Base-by-base conservation (phyloP, 768 basidiomycete genomes). In the Pluteus cervinus region DNA sequence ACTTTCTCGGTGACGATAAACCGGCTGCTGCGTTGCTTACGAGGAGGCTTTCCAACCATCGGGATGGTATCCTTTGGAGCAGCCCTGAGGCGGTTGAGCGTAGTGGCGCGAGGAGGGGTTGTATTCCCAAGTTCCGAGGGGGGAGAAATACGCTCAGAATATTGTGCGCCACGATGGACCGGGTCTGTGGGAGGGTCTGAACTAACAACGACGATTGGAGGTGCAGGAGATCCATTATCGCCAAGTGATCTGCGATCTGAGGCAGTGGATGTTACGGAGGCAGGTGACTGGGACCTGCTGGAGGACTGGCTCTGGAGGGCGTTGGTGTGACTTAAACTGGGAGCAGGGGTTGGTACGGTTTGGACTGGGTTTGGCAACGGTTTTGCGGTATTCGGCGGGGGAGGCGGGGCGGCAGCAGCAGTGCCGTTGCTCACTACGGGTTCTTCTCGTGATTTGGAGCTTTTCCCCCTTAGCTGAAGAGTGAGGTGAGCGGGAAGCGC, bases 31-130 rank as follows among this genome's bases (percentile, higher is more conserved):
- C 93, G 76, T 63, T 99, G 96, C 61, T 98, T 99, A 52, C 94
- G 80, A 17, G 96, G 91, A 15, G 91, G 92, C 55, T 98, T 98
- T 22, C 91, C 92, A 10, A 88, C 82, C 52, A 94, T 87, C 29
- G 94, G 91, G 41, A 98, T 97, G 29, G 90, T 97, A 60, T 98
- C 96, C 62, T 92, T 96, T 38, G 92, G 90, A 12, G 79, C 79
- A 29, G 80, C 74, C 42, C 87, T 76, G 37, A 90, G 76, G 48
- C 88, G 81, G 52, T 75, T 80, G 46, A 87, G 65, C 8, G 85
- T 68, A 29, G 71, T 76, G 26, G 76, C 69, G 37, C 86, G 75
- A 21, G 86, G 83, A 15, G 80, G 81, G 1, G 72, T 72, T 7
- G 68, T 62, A 53, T 58, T 68, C 7, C 59, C 52, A 39, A 70